These are phyloP conservation scores for Aotearoamyces nothofagi DNA, from an alignment of 2,329 filamentous ascomycete species.

Conservation along the genomic window DNA sequence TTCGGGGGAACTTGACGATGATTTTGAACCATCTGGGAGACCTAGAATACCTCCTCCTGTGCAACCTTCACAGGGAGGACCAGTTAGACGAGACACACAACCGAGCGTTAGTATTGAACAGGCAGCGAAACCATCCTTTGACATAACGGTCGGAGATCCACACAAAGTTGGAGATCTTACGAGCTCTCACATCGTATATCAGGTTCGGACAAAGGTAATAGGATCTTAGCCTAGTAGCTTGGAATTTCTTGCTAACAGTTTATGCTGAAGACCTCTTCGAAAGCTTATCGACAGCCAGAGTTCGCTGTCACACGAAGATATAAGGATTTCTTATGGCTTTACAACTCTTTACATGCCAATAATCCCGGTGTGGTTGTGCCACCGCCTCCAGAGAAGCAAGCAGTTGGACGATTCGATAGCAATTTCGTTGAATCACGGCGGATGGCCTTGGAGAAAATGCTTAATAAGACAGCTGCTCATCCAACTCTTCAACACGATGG, in stretches of 20 bases:
- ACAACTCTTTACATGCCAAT: slow-evolving; percentile 84
- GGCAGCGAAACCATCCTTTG: slow-evolving; percentile 80
- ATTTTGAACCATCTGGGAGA: slow-evolving; percentile 32
- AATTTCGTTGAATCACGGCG: slow-evolving; percentile 92
- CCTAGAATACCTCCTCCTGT: slow-evolving; percentile 54
- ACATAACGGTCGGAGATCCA: slow-evolving; percentile 86
- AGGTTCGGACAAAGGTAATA: slow-evolving; percentile 75
- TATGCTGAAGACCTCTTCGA: slow-evolving; percentile 63
- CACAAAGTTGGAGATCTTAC: slow-evolving; percentile 96
- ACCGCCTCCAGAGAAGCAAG: slow-evolving; percentile 94
- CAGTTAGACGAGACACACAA: slow-evolving; percentile 34
- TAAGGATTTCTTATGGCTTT: slow-evolving; percentile 94
- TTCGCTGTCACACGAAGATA: slow-evolving; percentile 91
- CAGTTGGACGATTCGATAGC: slow-evolving; percentile 85
- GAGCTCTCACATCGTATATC: slow-evolving; percentile 95
- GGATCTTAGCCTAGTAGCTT: slow-evolving; percentile 3
- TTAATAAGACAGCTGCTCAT: slow-evolving; percentile 88
- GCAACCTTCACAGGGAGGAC: slow-evolving; percentile 37
- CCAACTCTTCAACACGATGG: slow-evolving; percentile 82
- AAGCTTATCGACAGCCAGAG: slow-evolving; percentile 83
- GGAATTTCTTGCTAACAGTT: slow-evolving; percentile 9
- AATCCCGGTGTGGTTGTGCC: slow-evolving; percentile 92
- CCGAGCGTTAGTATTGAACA: slow-evolving; percentile 87
- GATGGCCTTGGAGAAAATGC: slow-evolving; percentile 88
- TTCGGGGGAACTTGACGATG: slow-evolving; percentile 57